phyloP scores from a whole-genome alignment of 345 rosid genomes.

The Carallia pectinifolia region DNA sequence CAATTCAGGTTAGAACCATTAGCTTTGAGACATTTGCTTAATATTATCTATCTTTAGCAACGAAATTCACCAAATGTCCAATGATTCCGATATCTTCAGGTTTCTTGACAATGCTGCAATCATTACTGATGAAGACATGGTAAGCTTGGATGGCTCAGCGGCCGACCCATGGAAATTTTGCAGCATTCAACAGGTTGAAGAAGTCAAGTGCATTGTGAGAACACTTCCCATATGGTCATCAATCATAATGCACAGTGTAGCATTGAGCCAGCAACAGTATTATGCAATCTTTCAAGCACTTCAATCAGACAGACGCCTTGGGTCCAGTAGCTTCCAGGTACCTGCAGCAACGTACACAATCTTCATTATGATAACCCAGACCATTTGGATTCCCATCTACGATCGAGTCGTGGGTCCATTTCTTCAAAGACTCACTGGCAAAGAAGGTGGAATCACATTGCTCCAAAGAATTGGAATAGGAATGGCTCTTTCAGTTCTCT shows the following conservation, averaged over 20 bases:
- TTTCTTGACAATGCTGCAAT: conserved; percentile 65
- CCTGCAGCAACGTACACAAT: conserved; percentile 55
- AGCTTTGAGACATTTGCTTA: no score
- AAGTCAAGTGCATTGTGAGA: conserved; percentile 54
- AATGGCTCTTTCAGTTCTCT: conserved; percentile 10
- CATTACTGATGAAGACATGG: conserved; percentile 33
- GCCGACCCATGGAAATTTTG: conserved; percentile 57
- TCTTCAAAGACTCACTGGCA: conserved; percentile 39
- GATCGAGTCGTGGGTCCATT: conserved; percentile 47
- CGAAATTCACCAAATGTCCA: no score
- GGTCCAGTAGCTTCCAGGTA: conserved; percentile 36
- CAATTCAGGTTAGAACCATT: conserved; percentile 27
- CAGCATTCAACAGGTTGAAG: conserved; percentile 67
- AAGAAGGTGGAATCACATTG: conserved; percentile 39
- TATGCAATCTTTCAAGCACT: conserved; percentile 59
- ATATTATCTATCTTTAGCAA: no score
- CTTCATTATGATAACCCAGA: conserved; percentile 51
- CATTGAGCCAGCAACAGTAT: conserved; percentile 47
- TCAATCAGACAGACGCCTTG: conserved; percentile 47
- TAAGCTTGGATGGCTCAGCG: conserved; percentile 50
- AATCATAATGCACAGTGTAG: conserved; percentile 37
- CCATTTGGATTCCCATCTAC: conserved; percentile 51
- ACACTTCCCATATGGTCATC: conserved; percentile 63
- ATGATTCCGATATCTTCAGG: conserved; percentile 19
- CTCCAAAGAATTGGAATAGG: conserved; percentile 31